phyloP scores from a whole-genome alignment of 2,329 filamentous ascomycete species.

The Grosmannia clavigera region DNA sequence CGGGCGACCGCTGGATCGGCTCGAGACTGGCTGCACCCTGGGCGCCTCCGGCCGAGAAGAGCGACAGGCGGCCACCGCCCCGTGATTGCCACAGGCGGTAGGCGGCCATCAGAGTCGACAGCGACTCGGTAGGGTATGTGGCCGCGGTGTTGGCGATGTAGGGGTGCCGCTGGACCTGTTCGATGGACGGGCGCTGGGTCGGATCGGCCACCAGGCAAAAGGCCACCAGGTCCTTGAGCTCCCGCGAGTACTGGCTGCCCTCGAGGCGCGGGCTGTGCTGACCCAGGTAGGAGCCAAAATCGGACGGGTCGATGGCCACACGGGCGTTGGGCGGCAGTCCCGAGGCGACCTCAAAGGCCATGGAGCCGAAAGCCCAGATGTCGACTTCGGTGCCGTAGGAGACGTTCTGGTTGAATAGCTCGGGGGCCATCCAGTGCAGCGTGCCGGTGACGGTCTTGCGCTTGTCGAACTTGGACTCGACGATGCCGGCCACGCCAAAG shows the following conservation, averaged over 20 bases:
- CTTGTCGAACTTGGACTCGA: constrained; percentile 66
- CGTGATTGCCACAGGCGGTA: constrained; percentile 68
- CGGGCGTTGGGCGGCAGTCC: constrained; percentile 58
- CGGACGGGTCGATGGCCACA: constrained; percentile 33
- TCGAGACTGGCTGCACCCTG: constrained; percentile 35
- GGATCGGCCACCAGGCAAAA: constrained; percentile 62
- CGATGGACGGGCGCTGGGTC: constrained; percentile 54
- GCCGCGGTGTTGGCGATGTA: constrained; percentile 53
- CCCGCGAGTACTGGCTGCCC: constrained; percentile 56
- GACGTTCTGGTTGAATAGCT: constrained; percentile 50
- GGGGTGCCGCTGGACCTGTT: constrained; percentile 54
- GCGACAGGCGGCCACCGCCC: constrained; percentile 55
- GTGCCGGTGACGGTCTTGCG: constrained; percentile 72
- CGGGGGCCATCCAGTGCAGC: constrained; percentile 77
- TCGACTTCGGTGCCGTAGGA: constrained; percentile 63
- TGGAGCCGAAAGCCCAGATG: constrained; percentile 76
- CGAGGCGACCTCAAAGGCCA: constrained; percentile 69
- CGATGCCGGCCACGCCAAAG: constrained; percentile 69
- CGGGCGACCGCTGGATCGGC: constrained; percentile 44
- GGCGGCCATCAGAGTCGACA: constrained; percentile 54
- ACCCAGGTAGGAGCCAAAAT: constrained; percentile 44
- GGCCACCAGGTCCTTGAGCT: constrained; percentile 56
- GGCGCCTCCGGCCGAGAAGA: constrained; percentile 47
- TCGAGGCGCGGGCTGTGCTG: constrained; percentile 55
- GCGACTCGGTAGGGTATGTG: constrained; percentile 48